phyloP scores from a whole-genome alignment of 768 basidiomycete species.

The Coprinopsis marcescibilis region DNA sequence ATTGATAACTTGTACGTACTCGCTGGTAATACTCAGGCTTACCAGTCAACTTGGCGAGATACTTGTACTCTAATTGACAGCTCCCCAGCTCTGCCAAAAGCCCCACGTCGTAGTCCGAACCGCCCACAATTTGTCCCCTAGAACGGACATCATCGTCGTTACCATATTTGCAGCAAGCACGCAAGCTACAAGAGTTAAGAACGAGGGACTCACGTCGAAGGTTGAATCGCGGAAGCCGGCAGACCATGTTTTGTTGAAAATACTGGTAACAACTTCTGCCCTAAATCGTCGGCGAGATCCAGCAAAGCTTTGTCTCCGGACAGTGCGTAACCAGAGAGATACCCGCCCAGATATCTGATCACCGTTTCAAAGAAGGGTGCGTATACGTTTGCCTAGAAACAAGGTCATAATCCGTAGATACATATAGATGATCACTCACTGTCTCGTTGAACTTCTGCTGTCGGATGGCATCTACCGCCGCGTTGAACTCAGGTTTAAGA shows the following conservation, averaged over 20 bases:
- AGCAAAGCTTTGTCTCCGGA: constrained; percentile 57
- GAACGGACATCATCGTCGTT: too few species aligned
- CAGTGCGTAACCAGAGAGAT: constrained; percentile 73
- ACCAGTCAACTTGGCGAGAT: constrained; percentile 62
- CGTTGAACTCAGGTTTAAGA: constrained; percentile 59
- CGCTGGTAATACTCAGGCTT: constrained; percentile 43
- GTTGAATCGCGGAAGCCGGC: constrained; percentile 58
- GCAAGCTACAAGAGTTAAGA: too few species aligned
- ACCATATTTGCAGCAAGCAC: too few species aligned
- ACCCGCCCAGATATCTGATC: constrained; percentile 71
- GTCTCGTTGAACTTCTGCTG: constrained; percentile 38
- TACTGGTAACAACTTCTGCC: constrained; percentile 51
- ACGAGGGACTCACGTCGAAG: constrained; percentile 33
- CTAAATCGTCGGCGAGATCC: constrained; percentile 63
- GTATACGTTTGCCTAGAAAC: constrained; percentile 20
- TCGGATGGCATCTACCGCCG: constrained; percentile 46
- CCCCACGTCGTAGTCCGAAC: constrained; percentile 11
- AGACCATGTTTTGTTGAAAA: constrained; percentile 56
- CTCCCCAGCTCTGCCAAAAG: constrained; percentile 38
- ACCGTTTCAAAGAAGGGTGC: constrained; percentile 70
- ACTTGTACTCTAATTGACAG: constrained; percentile 74
- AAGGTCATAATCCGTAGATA: not conserved
- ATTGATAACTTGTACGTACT: too few species aligned
- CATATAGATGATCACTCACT: constrained; percentile 13
- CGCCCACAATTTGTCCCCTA: too few species aligned